These are phyloP conservation scores for Hypoxylon lienhwacheense DNA, from an alignment of 495 filamentous ascomycete species.

Conservation along the genomic window DNA sequence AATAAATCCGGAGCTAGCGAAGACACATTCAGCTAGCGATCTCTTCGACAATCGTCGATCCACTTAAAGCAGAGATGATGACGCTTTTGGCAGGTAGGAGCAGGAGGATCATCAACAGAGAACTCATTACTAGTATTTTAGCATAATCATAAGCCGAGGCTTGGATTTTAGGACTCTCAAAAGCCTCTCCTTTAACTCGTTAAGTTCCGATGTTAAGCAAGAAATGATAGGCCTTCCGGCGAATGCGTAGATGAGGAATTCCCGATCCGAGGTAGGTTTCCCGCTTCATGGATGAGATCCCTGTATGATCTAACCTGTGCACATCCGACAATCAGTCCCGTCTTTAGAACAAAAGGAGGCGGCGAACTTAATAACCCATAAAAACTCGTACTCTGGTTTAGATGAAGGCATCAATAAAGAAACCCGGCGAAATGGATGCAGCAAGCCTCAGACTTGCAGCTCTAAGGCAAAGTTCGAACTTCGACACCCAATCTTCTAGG, in stretches of 20 bases:
- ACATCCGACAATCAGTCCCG: not conserved
- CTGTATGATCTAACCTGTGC: not conserved
- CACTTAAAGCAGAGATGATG: not conserved
- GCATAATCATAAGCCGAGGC: constrained; percentile 3
- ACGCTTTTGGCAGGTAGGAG: constrained; percentile 12
- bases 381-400: not conserved
- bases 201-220: no score
- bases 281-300: not conserved
- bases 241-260: no score
- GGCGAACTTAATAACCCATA: not conserved
- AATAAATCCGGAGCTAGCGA: not conserved
- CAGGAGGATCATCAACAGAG: constrained; percentile 8
- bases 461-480: constrained; percentile 2
- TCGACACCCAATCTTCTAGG: not conserved
- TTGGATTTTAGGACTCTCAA: not conserved
- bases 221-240: no score
- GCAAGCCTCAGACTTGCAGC: constrained; percentile 12
- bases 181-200: not conserved
- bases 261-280: not conserved
- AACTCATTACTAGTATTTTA: not conserved
- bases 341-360: not conserved
- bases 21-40: not conserved
- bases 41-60: not conserved
- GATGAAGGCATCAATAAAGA: constrained; percentile 5
- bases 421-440: constrained; percentile 1